Base-by-base conservation (phyloP, 2,329 filamentous ascomycete genomes). In the Lasiodiplodia theobromae region DNA sequence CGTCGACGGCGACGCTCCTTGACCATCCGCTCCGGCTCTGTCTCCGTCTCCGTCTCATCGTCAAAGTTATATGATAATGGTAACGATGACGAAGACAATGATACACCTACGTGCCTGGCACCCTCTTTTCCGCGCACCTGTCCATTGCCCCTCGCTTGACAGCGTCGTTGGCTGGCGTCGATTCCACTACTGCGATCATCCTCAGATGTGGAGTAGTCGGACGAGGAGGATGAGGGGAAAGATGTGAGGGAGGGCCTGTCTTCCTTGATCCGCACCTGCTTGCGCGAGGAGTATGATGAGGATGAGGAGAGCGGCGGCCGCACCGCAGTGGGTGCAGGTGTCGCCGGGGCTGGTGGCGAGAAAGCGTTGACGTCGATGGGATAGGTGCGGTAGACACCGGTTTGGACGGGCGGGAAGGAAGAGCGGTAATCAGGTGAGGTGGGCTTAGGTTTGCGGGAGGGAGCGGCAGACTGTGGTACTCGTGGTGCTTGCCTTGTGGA, bases 341-440 rank as follows among this genome's bases (percentile, higher is more conserved):
- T 34, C 4, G 31, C 11, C 8, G 62, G 10, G 31, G 31, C 31
- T 5, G 47, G 25, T 10, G 31, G 23, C 2, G 23, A 5, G 44
- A 21, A 21, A 11, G 47, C n/a, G 3, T 34, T 12, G 21, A n/a
- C 14, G 47, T 49, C 28, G 34, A 54, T 21, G 23, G 47, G 51
- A 21, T 54, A 65, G 31, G 31, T 28, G 47, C 62, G 51, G 62
- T 54, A 53, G 49, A 52, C 21, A 49, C 62, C 62, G 7, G 40
- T 49, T 23, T 40, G 34, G n/a, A 25, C 23, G 62, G 62, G 62
- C 16, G 47, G 44, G 58, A 40, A 47, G 53, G 16, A 34, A 31
- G 28, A 31, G 28, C 31, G 31, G 44, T 21, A n/a, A 10, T 57
- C 54, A 7, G 25, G 18, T 1, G 28, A 40, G 16, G 54, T 6